Evolutionary conservation across 345 rosid genomes (phyloP).

Genomic region (Citrus unshiu): DNA sequence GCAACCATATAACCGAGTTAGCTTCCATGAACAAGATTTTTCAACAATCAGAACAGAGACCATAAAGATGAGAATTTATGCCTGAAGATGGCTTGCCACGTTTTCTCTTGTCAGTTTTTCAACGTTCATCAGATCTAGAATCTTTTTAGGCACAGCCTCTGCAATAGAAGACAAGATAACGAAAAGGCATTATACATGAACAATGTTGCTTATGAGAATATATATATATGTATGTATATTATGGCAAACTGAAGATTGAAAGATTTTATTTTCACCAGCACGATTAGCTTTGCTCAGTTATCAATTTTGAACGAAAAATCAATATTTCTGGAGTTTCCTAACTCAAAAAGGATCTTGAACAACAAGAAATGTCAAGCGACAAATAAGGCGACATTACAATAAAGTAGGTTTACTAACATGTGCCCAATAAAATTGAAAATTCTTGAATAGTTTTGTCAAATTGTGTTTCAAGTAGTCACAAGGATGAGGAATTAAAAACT

Average conservation of each 20-base stretch:
- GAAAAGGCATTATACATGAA: background rate
- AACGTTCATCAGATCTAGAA: constrained; percentile 89
- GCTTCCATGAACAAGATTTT: constrained; percentile 14
- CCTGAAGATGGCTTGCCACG: constrained; percentile 98
- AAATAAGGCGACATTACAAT: background rate
- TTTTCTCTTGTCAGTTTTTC: constrained; percentile 88
- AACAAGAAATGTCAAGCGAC: background rate
- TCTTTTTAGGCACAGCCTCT: constrained; percentile 98
- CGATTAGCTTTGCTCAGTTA: background rate
- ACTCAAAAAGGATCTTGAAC: background rate
- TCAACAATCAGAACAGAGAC: background rate
- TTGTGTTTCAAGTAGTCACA: background rate
- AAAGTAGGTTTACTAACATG: background rate
- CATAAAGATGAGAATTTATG: constrained; percentile 12
- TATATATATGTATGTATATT: no score
- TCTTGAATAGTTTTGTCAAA: background rate
- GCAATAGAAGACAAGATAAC: constrained; percentile 20
- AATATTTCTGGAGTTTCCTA: background rate
- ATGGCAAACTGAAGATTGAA: background rate
- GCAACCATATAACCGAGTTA: constrained; percentile 25
- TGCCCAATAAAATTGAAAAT: background rate
- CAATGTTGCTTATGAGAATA: background rate
- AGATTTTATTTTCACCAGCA: background rate
- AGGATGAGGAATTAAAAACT: constrained; percentile 24
- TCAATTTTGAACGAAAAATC: background rate